Evolutionary conservation across 257 asterid species (phyloP).

Genomic region (Lithospermum erythrorhizon): DNA sequence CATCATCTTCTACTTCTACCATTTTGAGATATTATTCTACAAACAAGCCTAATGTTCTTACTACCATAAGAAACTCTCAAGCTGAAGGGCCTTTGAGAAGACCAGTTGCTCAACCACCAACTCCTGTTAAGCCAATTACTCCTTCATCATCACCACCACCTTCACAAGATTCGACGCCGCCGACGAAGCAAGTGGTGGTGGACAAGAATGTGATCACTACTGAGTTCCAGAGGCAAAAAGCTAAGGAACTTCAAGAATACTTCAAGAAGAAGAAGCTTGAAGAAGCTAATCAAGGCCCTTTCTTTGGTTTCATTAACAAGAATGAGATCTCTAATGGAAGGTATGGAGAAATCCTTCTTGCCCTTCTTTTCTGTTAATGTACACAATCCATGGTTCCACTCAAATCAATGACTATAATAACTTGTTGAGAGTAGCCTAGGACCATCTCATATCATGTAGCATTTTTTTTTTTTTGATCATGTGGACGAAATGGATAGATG

Average conservation of each 20-base stretch:
- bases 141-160: slow-evolving; percentile 24
- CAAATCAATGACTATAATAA: no score
- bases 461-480: no score
- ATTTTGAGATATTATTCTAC: slow-evolving; percentile 35
- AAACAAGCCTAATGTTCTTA: slow-evolving; percentile 12
- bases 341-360: slow-evolving; percentile 24
- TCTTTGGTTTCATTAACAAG: slow-evolving; percentile 82
- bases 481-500: no score
- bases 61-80: slow-evolving; percentile 55
- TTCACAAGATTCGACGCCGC: slow-evolving; percentile 15
- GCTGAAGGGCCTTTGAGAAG: slow-evolving; percentile 85
- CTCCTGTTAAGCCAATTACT: slow-evolving; percentile 73
- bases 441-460: no score
- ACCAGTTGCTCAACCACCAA: slow-evolving; percentile 56
- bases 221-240: slow-evolving; percentile 96
- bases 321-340: slow-evolving; percentile 95
- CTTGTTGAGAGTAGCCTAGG: no score
- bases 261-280: slow-evolving; percentile 89
- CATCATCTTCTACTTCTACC: slow-evolving; percentile 31
- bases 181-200: slow-evolving; percentile 35
- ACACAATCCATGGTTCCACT: no score
- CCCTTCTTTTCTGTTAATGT: background rate
- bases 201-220: slow-evolving; percentile 46
- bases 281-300: slow-evolving; percentile 78
- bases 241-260: slow-evolving; percentile 85